Evolutionary conservation across 2,329 filamentous ascomycete genomes (phyloP).

Genomic region (Paracoccidioides lutzii): DNA sequence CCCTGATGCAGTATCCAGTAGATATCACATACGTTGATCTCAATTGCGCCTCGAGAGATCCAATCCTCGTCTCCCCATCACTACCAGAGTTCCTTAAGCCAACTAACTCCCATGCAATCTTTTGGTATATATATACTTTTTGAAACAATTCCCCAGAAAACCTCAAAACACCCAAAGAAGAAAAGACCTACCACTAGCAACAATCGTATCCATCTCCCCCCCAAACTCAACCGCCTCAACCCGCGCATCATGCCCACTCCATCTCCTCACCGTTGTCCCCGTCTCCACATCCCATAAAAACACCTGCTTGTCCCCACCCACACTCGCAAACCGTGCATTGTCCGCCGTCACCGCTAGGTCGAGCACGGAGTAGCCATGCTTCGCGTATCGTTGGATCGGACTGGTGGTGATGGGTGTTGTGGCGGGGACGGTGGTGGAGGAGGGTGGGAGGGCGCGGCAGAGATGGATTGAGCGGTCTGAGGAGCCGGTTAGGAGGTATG

Average conservation of each 20-base stretch:
- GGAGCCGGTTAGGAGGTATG: constrained; percentile 73
- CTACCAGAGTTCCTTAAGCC: no score
- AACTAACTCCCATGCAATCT: no score
- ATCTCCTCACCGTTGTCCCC: constrained; percentile 63
- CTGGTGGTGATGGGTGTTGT: constrained; percentile 19
- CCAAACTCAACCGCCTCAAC: constrained; percentile 71
- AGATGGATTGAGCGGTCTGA: constrained; percentile 75
- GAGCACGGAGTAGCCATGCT: constrained; percentile 86
- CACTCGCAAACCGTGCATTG: constrained; percentile 77
- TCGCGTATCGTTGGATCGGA: constrained; percentile 76
- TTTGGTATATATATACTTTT: no score
- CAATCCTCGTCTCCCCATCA: no score
- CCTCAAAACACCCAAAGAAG: neutral
- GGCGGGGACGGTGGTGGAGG: constrained; percentile 26
- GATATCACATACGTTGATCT: no score
- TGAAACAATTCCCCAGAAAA: neutral
- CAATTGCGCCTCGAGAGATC: no score
- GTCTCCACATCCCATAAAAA: constrained; percentile 91
- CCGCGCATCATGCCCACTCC: constrained; percentile 56
- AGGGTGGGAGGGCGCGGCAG: constrained; percentile 50
- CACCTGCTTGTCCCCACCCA: constrained; percentile 77
- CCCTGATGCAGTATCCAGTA: no score
- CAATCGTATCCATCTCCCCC: constrained; percentile 58
- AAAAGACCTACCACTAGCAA: constrained; percentile 49
- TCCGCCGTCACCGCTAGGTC: constrained; percentile 58